Conservation (phyloP, 2,329 filamentous ascomycete species). For the Westerdykella ornata region DNA sequence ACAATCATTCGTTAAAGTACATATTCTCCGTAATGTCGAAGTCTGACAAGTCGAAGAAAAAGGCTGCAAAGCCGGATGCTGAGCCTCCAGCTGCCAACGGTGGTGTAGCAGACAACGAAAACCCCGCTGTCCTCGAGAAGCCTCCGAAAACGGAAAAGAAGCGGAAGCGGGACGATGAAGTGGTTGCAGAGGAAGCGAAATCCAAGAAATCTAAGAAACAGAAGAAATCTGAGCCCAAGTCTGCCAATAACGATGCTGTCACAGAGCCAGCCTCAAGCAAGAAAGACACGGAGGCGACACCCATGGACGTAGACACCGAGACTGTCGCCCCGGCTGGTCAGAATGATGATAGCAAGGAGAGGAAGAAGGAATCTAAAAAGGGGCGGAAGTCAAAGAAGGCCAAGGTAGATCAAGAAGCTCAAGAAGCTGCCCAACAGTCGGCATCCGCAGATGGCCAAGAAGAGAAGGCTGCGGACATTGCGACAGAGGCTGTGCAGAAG, state of each 20-base stretch:
- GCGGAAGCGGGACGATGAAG: conserved; percentile 29
- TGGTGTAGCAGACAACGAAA: too few species aligned
- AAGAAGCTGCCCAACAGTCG: conserved; percentile 6
- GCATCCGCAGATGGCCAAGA: conserved; percentile 8
- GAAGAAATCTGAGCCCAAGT: conserved; percentile 21
- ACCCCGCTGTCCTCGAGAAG: background rate
- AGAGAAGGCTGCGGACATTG: conserved; percentile 19
- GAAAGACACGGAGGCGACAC: conserved; percentile 17
- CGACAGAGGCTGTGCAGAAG: conserved; percentile 8
- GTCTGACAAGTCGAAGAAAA: conserved; percentile 4
- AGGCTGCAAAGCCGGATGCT: background rate
- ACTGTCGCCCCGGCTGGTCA: conserved; percentile 1
- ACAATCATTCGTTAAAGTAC: background rate
- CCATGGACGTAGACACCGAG: conserved; percentile 1
- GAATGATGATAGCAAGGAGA: conserved; percentile 10
- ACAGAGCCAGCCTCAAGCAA: conserved; percentile 13
- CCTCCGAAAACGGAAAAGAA: conserved; percentile 26
- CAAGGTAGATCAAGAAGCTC: conserved; percentile 9
- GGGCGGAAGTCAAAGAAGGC: conserved; percentile 20
- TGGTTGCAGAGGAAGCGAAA: conserved; percentile 9
- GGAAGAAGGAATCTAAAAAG: conserved; percentile 17
- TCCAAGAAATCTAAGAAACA: conserved; percentile 30
- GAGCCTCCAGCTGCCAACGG: background rate
- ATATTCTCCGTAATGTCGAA: conserved; percentile 13
- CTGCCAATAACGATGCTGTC: conserved; percentile 13